These are phyloP conservation scores for Solanum hybrid DNA, from an alignment of 305 asterid genomes.

Conservation along the genomic window DNA sequence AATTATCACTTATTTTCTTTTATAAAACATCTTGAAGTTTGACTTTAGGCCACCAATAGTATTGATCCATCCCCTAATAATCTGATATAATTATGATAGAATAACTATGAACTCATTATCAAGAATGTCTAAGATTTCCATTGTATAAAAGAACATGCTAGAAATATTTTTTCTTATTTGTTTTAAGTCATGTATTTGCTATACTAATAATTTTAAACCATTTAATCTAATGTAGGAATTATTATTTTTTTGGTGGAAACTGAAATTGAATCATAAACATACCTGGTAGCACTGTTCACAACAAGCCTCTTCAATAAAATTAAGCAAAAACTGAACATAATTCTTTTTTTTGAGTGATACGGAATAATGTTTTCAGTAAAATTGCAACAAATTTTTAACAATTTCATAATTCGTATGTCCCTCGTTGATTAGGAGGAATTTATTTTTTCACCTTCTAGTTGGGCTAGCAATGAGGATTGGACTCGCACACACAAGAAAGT, in stretches of 20 bases:
- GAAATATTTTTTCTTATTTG: neutral
- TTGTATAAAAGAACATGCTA: neutral
- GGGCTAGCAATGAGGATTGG: neutral
- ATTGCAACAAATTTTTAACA: neutral
- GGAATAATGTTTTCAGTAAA: neutral
- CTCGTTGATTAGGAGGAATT: too few species aligned
- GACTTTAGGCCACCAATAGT: neutral
- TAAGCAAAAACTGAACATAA: neutral
- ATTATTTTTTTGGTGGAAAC: neutral
- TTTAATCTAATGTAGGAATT: too few species aligned
- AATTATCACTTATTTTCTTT: neutral
- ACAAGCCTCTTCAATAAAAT: neutral
- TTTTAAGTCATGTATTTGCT: neutral
- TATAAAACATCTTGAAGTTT: neutral
- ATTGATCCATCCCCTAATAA: fast-evolving
- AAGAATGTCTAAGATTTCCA: neutral
- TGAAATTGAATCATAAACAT: neutral
- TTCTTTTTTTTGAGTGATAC: neutral
- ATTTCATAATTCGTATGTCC: neutral
- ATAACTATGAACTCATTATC: neutral
- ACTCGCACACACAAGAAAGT: neutral
- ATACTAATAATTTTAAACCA: neutral
- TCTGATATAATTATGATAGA: neutral
- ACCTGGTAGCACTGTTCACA: neutral
- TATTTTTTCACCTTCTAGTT: neutral